phyloP scores from a whole-genome alignment of 2,329 filamentous ascomycete genomes.

The Kalaharituber pfeilii region DNA sequence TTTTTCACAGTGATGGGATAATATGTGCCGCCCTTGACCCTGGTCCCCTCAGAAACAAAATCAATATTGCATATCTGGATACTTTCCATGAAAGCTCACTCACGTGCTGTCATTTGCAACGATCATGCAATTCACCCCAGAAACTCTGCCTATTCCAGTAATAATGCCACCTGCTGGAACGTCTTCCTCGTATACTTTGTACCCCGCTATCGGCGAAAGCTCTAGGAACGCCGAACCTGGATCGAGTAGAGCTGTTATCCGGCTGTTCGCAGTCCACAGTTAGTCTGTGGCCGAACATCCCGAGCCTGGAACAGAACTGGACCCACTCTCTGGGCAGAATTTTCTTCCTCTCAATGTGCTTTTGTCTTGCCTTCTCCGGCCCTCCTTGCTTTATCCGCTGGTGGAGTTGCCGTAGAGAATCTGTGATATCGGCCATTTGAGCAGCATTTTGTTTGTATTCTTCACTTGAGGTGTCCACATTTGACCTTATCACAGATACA shows the following conservation, averaged over 20 bases:
- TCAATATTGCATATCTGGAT: too few relatives aligned
- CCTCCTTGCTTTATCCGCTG: slow-evolving; percentile 58
- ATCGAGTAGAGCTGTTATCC: slow-evolving; percentile 73
- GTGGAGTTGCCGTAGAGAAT: slow-evolving; percentile 52
- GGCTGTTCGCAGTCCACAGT: slow-evolving; percentile 24
- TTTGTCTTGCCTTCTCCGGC: slow-evolving; percentile 62
- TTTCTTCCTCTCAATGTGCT: slow-evolving; percentile 75
- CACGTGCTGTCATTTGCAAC: slow-evolving; percentile 83
- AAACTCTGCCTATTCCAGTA: slow-evolving; percentile 75
- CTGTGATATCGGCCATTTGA: slow-evolving; percentile 59
- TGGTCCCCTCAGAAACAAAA: too few relatives aligned
- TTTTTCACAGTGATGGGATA: slow-evolving; percentile 97
- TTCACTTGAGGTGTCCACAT: slow-evolving; percentile 57
- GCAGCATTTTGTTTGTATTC: slow-evolving; percentile 66
- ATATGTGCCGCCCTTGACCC: slow-evolving; percentile 88
- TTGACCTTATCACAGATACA: slow-evolving; percentile 60
- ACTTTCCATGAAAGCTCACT: too few relatives aligned
- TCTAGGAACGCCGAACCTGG: slow-evolving; percentile 82
- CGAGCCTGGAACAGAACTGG: background rate
- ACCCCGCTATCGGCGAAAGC: slow-evolving; percentile 75
- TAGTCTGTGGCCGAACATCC: background rate
- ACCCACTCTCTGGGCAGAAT: slow-evolving; percentile 69
- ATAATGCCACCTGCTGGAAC: slow-evolving; percentile 83
- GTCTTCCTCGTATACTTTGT: slow-evolving; percentile 76
- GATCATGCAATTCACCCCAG: slow-evolving; percentile 81